Evolutionary conservation across 176 grass and related monocot genomes (phyloP).

Genomic region (Aegilops speltoides): DNA sequence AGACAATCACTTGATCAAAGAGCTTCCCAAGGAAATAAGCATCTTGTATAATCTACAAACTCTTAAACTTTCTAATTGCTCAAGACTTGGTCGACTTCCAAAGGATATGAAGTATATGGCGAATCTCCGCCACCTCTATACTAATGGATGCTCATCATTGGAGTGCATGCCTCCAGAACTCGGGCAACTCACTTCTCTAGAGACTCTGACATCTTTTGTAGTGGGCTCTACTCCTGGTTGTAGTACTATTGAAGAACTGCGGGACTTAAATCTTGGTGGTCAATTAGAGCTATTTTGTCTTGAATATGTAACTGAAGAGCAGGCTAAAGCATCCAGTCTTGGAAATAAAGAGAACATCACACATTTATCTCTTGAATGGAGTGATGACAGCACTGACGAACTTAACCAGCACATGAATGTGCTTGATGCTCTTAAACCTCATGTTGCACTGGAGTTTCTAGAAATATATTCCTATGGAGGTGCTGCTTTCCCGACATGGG

Average conservation of each 20-base stretch:
- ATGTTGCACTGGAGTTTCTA: background rate
- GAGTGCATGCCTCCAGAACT: slow-evolving; percentile 16
- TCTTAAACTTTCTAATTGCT: background rate
- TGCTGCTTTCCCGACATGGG: background rate
- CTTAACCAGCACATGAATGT: too few relatives aligned
- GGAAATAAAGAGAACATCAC: slow-evolving; percentile 7
- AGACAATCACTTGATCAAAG: fast-evolving
- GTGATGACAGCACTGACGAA: too few relatives aligned
- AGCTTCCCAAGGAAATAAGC: background rate
- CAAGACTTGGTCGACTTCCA: background rate
- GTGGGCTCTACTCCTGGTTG: background rate
- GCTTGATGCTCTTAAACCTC: slow-evolving; percentile 8
- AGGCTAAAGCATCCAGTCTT: background rate
- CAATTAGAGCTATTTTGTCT: background rate
- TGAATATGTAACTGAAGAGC: background rate
- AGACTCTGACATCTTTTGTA: slow-evolving; percentile 24
- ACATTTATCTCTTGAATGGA: slow-evolving; percentile 26
- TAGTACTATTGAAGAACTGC: slow-evolving; percentile 18
- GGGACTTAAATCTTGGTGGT: background rate
- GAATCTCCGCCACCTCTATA: slow-evolving; percentile 3
- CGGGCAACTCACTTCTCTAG: background rate
- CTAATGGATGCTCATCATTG: background rate
- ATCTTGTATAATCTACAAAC: slow-evolving; percentile 5
- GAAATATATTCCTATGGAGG: background rate
- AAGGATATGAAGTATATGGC: slow-evolving; percentile 23